Evolutionary conservation across 2,329 filamentous ascomycete genomes (phyloP).

Genomic region (Microdochium bolleyi): DNA sequence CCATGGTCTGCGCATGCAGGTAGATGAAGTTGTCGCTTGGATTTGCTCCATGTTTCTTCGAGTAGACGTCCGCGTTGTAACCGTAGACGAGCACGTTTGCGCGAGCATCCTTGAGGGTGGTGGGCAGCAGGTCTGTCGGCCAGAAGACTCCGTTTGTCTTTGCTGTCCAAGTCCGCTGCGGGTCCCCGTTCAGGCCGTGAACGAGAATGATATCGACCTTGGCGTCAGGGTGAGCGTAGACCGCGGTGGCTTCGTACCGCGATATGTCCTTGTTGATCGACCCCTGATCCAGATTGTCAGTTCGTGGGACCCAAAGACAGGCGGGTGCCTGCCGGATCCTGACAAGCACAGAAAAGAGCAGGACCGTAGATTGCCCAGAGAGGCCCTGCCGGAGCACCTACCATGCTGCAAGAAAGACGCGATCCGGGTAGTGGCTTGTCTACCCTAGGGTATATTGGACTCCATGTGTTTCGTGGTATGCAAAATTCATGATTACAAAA

Average conservation of each 20-base stretch:
- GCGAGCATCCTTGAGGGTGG: slow-evolving; percentile 44
- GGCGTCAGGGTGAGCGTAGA: slow-evolving; percentile 51
- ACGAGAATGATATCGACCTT: slow-evolving; percentile 61
- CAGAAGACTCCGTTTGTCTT: slow-evolving; percentile 52
- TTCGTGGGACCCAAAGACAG: no score
- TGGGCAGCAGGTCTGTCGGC: slow-evolving; percentile 60
- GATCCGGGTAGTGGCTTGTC: no score
- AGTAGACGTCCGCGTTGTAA: slow-evolving; percentile 62
- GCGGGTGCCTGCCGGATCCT: no score
- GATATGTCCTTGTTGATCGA: slow-evolving; percentile 40
- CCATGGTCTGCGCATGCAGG: slow-evolving; percentile 63
- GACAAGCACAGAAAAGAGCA: no score
- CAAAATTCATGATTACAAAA: no score
- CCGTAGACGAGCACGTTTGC: slow-evolving; percentile 65
- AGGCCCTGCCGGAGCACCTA: no score
- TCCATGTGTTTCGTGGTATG: no score
- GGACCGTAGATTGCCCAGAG: no score
- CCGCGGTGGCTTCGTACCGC: slow-evolving; percentile 50
- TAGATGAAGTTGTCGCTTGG: slow-evolving; percentile 61
- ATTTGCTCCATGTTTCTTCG: slow-evolving; percentile 36
- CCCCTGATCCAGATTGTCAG: slow-evolving; percentile 22
- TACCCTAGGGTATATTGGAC: no score
- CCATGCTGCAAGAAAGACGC: no score
- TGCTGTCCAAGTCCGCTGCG: slow-evolving; percentile 54
- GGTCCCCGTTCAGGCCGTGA: slow-evolving; percentile 62